Percentiles rank a stretch among this genome's conserved stretches.
Evolutionary conservation across 2,329 filamentous ascomycete species (phyloP).

Genomic region (Sporothrix globosa): DNA sequence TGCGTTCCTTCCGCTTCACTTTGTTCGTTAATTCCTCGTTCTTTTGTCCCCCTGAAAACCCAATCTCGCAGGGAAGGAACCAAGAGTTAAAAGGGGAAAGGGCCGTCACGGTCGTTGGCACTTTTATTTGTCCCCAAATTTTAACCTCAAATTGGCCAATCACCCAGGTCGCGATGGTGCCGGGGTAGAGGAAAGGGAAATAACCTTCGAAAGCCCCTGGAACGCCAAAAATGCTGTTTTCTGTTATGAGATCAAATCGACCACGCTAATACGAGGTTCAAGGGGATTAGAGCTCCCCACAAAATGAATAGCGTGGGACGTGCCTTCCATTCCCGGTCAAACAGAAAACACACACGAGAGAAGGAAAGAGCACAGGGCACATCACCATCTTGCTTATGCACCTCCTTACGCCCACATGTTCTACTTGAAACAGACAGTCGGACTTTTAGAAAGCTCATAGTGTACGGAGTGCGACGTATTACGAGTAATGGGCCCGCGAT

Average conservation of each 20-base stretch:
- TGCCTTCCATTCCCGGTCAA: constrained; percentile 30
- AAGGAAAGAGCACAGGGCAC: constrained; percentile 52
- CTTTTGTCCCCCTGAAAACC: not conserved
- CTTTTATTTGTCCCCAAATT: not conserved
- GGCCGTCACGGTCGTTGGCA: not conserved
- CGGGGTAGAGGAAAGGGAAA: constrained; percentile 15
- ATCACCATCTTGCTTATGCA: constrained; percentile 34
- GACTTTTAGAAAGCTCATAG: too few relatives aligned
- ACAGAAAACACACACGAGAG: constrained; percentile 45
- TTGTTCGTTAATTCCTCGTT: not conserved
- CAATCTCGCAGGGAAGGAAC: not conserved
- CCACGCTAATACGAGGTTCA: constrained; percentile 22
- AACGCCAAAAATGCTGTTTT: not conserved
- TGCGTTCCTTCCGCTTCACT: not conserved
- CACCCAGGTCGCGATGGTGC: not conserved
- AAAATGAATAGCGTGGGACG: constrained; percentile 8
- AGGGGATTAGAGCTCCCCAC: constrained; percentile 19
- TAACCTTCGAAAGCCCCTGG: not conserved
- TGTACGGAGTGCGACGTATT: not conserved
- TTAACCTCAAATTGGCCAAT: constrained; percentile 15
- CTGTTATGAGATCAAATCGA: not conserved
- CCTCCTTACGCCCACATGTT: constrained; percentile 16
- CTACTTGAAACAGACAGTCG: constrained; percentile 2
- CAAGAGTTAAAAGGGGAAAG: constrained; percentile 14
- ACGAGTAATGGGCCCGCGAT: not conserved